Percentiles rank a stretch among this genome's conserved stretches.
Evolutionary conservation across 371 early-diverging fungal species (phyloP).

Genomic region (Mortierella sp.): DNA sequence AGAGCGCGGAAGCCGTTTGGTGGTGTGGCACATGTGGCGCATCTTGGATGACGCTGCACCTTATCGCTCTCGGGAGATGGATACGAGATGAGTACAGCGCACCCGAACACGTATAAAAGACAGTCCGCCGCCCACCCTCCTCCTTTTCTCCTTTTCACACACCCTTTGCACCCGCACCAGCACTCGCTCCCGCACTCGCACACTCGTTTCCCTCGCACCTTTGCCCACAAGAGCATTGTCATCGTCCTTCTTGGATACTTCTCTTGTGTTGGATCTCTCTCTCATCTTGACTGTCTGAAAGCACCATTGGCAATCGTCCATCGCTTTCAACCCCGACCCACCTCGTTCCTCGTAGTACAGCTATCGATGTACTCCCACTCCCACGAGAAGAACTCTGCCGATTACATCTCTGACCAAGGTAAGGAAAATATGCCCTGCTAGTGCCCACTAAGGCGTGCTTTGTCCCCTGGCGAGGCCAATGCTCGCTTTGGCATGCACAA

Average conservation of each 20-base stretch:
- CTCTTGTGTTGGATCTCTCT: too few relatives aligned
- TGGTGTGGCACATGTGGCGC: too few relatives aligned
- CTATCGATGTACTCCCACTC: slow-evolving; percentile 84
- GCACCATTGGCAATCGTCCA: slow-evolving; percentile 10
- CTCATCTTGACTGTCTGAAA: slow-evolving; percentile 36
- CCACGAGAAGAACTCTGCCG: slow-evolving; percentile 83
- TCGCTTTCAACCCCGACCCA: slow-evolving; percentile 4
- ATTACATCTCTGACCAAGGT: slow-evolving; percentile 87
- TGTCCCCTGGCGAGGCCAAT: background rate
- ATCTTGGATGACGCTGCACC: background rate
- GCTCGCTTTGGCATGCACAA: background rate
- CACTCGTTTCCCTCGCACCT: too few relatives aligned
- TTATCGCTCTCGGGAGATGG: slow-evolving; percentile 8
- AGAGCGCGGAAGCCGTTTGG: too few relatives aligned
- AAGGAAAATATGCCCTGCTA: slow-evolving; percentile 26
- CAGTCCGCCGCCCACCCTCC: background rate
- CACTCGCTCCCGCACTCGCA: slow-evolving; percentile 1
- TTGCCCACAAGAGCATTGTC: background rate
- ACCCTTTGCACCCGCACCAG: too few relatives aligned
- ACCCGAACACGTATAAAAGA: background rate
- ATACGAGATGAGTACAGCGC: background rate
- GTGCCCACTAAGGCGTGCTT: background rate
- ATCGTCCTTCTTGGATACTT: slow-evolving; percentile 4
- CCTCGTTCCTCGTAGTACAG: slow-evolving; percentile 39
- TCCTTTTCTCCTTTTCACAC: slow-evolving; percentile 1